These are phyloP conservation scores for Malania oleifera DNA, from an alignment of 164 flowering plant genomes.

Conservation along the genomic window DNA sequence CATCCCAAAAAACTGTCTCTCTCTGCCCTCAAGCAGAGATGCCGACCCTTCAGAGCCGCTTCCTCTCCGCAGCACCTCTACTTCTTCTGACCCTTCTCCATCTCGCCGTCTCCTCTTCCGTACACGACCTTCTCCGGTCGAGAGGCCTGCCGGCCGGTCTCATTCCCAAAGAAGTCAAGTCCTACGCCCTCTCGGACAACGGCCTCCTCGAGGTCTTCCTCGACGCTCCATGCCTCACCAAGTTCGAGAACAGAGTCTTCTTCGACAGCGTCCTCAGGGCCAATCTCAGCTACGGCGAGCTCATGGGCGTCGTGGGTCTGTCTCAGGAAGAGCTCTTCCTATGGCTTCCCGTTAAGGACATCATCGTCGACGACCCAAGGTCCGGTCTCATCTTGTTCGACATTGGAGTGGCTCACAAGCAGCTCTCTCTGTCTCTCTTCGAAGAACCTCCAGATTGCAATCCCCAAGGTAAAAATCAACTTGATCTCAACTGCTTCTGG, in stretches of 20 bases:
- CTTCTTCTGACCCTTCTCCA: conserved; percentile 8
- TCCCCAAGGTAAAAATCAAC: conserved; percentile 21
- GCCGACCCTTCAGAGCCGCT: conserved; percentile 10
- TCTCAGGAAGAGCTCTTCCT: conserved; percentile 81
- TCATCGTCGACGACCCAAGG: conserved; percentile 58
- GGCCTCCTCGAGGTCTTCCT: conserved; percentile 61
- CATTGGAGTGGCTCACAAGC: conserved; percentile 76
- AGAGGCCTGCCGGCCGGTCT: conserved; percentile 75
- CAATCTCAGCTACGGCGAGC: conserved; percentile 68
- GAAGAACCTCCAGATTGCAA: conserved; percentile 72
- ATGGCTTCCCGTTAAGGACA: conserved; percentile 82
- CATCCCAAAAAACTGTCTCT: conserved; percentile 11
- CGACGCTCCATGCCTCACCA: conserved; percentile 64
- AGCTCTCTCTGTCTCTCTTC: conserved; percentile 73
- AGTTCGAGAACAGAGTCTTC: conserved; percentile 61
- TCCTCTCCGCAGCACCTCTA: too few species aligned
- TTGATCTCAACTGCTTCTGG: background rate
- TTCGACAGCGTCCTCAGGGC: conserved; percentile 65
- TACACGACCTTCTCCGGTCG: conserved; percentile 60
- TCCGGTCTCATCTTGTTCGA: conserved; percentile 80
- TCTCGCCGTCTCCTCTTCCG: conserved; percentile 23
- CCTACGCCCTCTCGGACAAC: conserved; percentile 40
- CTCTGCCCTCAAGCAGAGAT: conserved; percentile 5
- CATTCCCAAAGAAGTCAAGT: conserved; percentile 56
- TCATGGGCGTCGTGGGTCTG: conserved; percentile 59